Base-by-base conservation (phyloP, 768 basidiomycete species). In the Lactifluus subvellereus region DNA sequence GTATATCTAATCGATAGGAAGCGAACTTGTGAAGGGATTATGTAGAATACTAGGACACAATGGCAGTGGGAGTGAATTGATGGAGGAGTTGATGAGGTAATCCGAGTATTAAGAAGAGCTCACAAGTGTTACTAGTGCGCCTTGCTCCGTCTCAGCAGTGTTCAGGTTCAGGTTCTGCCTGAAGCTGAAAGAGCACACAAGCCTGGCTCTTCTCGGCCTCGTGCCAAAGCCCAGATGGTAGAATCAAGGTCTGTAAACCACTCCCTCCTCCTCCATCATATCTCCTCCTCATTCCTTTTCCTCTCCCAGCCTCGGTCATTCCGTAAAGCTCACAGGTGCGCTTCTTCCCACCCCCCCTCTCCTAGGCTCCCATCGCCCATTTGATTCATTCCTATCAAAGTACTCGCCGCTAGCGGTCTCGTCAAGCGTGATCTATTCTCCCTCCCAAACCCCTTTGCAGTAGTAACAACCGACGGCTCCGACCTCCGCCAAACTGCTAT, bases 381-480 rank as follows among this genome's bases (percentile, higher is more conserved):
- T 35, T 54, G 6, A 47, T 40, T 45, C 51, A 62, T 22, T 6
- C 37, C 37, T 42, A 4, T 43, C 20, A 18, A 69, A 92, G 91
- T 93, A 60, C 85, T 87, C 69, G 87, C 86, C 32, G 94, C 91
- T 45, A 84, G 80, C 67, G 83, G 83, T 42, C 81, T 93, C 32
- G 80, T 78, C 65, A 92, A 91, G 72, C 83, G 90, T 33, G 89
- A 91, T 69, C 76, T 92, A 7, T 83, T 92, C 71, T 79, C 88
- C 67, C 79, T 92, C 10, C 93, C 93, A 2, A 91, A 94, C 74
- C 93, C 93, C 4, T 93, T 93, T 71, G 92, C 89, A 7, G 88
- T 94, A 13, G 79, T 96, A 53, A 91, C 89, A 6, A 92, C 94
- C 70, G 87, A 85, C 52, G 86, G 91, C 68, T 88, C 56, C n/a